Conservation (phyloP, 208 protist species). For the Tritrichomonas musculus region DNA sequence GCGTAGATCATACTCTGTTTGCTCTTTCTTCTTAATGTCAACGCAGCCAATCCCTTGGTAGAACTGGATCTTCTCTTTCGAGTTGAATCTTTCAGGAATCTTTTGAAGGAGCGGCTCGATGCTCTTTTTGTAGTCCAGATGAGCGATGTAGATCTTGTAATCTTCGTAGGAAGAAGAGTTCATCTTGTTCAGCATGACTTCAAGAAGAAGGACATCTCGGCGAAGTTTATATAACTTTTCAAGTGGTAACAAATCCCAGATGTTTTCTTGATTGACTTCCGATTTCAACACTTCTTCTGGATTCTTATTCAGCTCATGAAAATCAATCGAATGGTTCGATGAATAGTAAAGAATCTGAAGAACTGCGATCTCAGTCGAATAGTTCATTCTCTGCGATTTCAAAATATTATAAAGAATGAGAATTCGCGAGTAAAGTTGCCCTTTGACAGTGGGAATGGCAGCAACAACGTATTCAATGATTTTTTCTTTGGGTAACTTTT, state of each 20-base stretch:
- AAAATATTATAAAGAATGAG: not conserved
- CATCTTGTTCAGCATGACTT: conserved; percentile 6
- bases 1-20: not conserved
- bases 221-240: not conserved
- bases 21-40: not conserved
- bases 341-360: not conserved
- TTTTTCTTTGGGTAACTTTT: not conserved
- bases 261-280: not conserved
- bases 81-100: not conserved
- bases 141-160: not conserved
- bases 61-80: not conserved
- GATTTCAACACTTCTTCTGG: not conserved
- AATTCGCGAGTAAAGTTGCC: not conserved
- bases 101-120: not conserved
- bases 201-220: not conserved
- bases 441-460: not conserved
- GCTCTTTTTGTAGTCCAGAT: not conserved
- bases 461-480: not conserved
- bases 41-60: not conserved
- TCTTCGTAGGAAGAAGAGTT: not conserved
- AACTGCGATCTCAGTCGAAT: not conserved
- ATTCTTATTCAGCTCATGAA: not conserved
- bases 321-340: not conserved
- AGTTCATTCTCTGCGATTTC: not conserved
- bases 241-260: not conserved